Evolutionary conservation across 495 filamentous ascomycete genomes (phyloP), one percentile per base, ranked within the genome.

Genomic region (Penicillium pulvis): DNA sequence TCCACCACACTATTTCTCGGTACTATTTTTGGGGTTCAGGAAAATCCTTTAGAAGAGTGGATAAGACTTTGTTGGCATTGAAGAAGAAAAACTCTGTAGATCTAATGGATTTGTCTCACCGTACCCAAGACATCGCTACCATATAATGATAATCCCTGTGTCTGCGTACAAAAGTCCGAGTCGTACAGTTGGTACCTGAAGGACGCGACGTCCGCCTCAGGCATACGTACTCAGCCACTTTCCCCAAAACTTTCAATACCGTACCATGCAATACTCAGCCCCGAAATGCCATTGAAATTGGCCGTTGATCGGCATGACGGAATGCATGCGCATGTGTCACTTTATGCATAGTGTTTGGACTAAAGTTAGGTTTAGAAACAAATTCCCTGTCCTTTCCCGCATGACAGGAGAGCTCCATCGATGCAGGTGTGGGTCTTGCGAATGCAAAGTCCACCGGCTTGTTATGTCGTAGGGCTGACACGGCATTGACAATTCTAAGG

Each of bases 1-100:
- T 54, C 65, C 59, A 68, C 65, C 24, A 58, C 53, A 57, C 55
- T 69, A 68, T 68, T 68, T 68, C 63, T 69, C n/a, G 3, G 30
- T 52, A 41, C 49, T 52, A 52, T 52, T 52, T 52, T 41, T 52
- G 49, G 46, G 45, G 6, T 47, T 14, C 23, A 26, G 20, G 46
- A 49, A 49, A 49, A 49, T 49, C 24, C 31, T 47, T 47, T 47
- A 11, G 42, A 45, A 8, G 12, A 36, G 44, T 47, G 44, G 44
- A 26, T 47, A 45, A 17, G 20, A 6, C 42, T n/a, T 47, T 3
- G 44, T 41, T 41, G 16, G 14, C 39, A 41, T 16, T 16, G 14
- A 14, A 41, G 16, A 17, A 41, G 39, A 41, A 41, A 6, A 41
- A 41, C 6, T n/a, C 14, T 16, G 14, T 16, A 12, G 10, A 39